Evolutionary conservation across 345 rosid genomes (phyloP).

Genomic region (Sonneratia caseolaris): DNA sequence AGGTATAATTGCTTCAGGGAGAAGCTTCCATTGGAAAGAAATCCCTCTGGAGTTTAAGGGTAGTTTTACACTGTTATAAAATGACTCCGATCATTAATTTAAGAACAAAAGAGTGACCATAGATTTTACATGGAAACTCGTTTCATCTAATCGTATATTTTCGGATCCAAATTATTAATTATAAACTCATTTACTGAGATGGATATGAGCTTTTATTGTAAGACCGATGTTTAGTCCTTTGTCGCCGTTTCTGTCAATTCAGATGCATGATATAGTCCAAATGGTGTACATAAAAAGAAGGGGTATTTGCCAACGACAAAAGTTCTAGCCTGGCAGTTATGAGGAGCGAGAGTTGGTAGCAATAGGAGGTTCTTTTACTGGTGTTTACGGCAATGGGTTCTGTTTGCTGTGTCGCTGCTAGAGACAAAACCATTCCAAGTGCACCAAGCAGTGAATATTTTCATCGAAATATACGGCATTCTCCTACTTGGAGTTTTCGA

Average conservation of each 20-base stretch:
- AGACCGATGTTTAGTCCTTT: background rate
- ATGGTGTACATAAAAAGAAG: background rate
- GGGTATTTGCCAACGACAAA: constrained; percentile 6
- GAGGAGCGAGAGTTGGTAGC: constrained; percentile 14
- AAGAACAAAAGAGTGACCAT: background rate
- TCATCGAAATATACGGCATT: constrained; percentile 60
- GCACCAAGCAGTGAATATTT: constrained; percentile 47
- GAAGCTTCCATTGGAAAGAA: background rate
- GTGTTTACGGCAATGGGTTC: constrained; percentile 61
- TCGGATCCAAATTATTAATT: background rate
- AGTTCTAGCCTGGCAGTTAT: constrained; percentile 13
- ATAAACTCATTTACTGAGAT: background rate
- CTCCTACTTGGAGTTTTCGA: constrained; percentile 87
- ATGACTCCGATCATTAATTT: background rate
- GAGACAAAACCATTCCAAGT: constrained; percentile 68
- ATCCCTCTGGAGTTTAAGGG: background rate
- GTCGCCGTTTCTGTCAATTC: background rate
- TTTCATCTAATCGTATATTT: background rate
- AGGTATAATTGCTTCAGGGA: background rate
- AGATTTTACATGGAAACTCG: background rate
- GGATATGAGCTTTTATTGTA: background rate
- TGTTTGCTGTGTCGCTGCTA: constrained; percentile 93
- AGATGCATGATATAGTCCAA: background rate
- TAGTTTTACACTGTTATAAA: background rate
- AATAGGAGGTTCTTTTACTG: constrained; percentile 10